phyloP scores from a whole-genome alignment of 2,329 filamentous ascomycete genomes.

The Verticillium tricorpus region DNA sequence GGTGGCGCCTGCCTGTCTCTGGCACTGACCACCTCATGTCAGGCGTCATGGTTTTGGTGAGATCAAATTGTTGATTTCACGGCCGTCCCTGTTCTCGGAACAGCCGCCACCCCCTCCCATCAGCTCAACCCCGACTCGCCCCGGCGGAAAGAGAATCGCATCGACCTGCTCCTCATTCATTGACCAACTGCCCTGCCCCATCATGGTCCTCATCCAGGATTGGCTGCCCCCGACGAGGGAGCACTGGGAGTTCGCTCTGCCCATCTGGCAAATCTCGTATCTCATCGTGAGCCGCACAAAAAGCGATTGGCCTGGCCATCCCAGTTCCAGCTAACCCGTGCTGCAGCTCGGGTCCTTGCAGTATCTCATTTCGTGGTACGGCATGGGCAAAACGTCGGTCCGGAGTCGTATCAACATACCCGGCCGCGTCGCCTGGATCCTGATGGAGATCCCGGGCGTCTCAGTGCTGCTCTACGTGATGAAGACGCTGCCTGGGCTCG shows the following conservation, averaged over 20 bases:
- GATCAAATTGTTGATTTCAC: too few relatives aligned
- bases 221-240: constrained; percentile 56
- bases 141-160: background rate
- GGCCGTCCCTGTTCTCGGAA: too few relatives aligned
- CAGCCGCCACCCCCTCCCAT: too few relatives aligned
- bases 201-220: constrained; percentile 44
- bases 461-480: constrained; percentile 76
- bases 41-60: too few relatives aligned
- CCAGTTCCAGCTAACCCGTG: constrained; percentile 4
- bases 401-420: constrained; percentile 76
- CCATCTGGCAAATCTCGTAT: constrained; percentile 47
- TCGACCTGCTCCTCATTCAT: background rate
- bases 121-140: background rate
- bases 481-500: constrained; percentile 56
- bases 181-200: background rate
- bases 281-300: constrained; percentile 38
- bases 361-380: constrained; percentile 77
- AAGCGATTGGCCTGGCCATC: background rate
- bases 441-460: constrained; percentile 81
- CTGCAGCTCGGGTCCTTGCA: constrained; percentile 65
- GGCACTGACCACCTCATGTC: too few relatives aligned
- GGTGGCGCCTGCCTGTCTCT: too few relatives aligned
- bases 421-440: constrained; percentile 79
- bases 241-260: constrained; percentile 51
- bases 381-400: constrained; percentile 87